These are phyloP conservation scores for Rhinocladiella similis DNA, from an alignment of 2,329 filamentous ascomycete genomes.

Conservation along the genomic window DNA sequence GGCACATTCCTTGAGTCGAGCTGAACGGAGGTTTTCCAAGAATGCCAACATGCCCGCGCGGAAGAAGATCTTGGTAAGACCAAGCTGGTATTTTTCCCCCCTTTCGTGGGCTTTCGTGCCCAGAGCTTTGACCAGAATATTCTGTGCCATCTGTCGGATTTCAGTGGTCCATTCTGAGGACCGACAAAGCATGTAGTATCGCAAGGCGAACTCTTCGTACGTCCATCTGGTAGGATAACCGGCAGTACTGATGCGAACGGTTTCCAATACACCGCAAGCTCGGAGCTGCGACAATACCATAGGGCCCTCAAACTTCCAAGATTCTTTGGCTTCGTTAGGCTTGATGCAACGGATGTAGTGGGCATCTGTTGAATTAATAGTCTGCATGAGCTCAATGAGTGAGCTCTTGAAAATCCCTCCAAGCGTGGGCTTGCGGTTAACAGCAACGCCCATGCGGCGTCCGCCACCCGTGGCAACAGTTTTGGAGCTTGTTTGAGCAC, in stretches of 20 bases:
- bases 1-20: constrained; percentile 85
- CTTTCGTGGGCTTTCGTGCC: constrained; percentile 73
- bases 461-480: constrained; percentile 65
- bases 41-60: constrained; percentile 98
- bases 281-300: constrained; percentile 98
- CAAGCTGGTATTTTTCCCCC: constrained; percentile 93
- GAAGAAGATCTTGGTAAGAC: constrained; percentile 99
- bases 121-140: constrained; percentile 84
- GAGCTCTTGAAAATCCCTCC: constrained; percentile 99
- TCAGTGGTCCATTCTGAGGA: constrained; percentile 90
- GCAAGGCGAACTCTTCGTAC: constrained; percentile 94
- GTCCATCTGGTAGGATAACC: constrained; percentile 98
- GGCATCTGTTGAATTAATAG: constrained; percentile 96
- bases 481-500: constrained; percentile 66
- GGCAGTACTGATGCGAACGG: constrained; percentile 93
- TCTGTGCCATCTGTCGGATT: constrained; percentile 90
- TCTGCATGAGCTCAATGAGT: constrained; percentile 95
- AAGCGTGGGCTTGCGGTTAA: constrained; percentile 93
- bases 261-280: constrained; percentile 98
- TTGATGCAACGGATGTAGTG: constrained; percentile 99
- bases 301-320: constrained; percentile 97
- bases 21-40: constrained; percentile 89
- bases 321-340: constrained; percentile 92
- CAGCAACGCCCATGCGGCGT: constrained; percentile 84
- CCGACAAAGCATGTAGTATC: constrained; percentile 97